Percentiles rank a stretch among this genome's conserved stretches.
phyloP scores from a whole-genome alignment of 23 red algal genomes.

The Gracilaria vermiculophylla region DNA sequence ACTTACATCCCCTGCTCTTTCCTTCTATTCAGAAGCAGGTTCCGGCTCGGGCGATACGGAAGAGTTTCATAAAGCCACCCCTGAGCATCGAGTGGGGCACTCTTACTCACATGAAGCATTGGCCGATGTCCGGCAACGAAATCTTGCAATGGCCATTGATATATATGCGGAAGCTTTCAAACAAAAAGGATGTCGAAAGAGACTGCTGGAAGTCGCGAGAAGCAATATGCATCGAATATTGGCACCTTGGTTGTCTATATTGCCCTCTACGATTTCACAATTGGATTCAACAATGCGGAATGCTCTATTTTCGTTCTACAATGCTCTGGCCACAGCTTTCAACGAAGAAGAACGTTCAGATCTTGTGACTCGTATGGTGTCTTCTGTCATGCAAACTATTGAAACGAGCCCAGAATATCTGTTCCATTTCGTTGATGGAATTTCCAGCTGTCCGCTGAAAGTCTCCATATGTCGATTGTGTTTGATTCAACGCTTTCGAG shows the following conservation, averaged over 20 bases:
- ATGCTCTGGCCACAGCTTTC: neutral
- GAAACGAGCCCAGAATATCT: neutral
- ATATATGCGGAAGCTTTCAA: slow-evolving; percentile 20
- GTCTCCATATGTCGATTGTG: slow-evolving; percentile 43
- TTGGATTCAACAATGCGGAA: neutral
- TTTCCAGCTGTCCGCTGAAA: neutral
- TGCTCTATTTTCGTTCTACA: slow-evolving; percentile 19
- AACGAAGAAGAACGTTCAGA: slow-evolving; percentile 6
- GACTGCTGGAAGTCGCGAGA: neutral
- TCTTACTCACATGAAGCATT: neutral
- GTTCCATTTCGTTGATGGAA: neutral
- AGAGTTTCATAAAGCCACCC: slow-evolving; percentile 41
- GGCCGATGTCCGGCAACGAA: neutral
- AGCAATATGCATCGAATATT: slow-evolving; percentile 28
- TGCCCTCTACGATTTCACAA: slow-evolving; percentile 11
- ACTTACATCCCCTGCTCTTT: neutral
- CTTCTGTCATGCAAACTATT: slow-evolving; percentile 1
- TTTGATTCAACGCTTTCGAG: slow-evolving; percentile 53
- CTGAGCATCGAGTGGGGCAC: neutral
- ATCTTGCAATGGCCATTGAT: slow-evolving; percentile 19
- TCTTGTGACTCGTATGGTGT: slow-evolving; percentile 23
- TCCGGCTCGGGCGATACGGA: slow-evolving; percentile 28
- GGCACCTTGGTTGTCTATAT: neutral
- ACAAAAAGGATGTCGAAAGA: neutral
- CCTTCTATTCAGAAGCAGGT: slow-evolving; percentile 44